Evolutionary conservation across 2,329 filamentous ascomycete species (phyloP).

Genomic region (Botrytis elliptica): DNA sequence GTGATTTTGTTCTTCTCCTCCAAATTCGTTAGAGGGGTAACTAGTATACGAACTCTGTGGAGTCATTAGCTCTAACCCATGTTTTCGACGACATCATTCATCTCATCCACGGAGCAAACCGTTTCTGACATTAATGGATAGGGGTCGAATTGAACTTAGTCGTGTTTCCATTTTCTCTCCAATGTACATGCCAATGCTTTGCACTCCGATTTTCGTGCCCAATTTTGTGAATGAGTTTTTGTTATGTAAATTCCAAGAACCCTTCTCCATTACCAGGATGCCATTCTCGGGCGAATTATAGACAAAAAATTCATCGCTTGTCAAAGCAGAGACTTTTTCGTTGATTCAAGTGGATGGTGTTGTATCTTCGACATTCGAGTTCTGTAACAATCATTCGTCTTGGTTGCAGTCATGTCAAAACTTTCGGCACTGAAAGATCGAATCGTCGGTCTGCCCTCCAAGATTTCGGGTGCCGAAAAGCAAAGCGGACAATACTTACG

Average conservation of each 20-base stretch:
- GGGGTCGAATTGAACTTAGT: not conserved
- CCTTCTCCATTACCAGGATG: not conserved
- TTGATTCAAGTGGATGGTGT: not conserved
- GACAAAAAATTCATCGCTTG: not conserved
- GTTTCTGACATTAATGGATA: not conserved
- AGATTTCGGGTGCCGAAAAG: slow-evolving; percentile 2
- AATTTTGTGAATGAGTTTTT: not conserved
- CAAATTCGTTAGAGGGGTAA: not conserved
- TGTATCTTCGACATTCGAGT: slow-evolving; percentile 3
- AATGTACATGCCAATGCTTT: not conserved
- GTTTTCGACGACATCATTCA: not conserved
- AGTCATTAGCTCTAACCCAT: not conserved
- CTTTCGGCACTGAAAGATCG: slow-evolving; percentile 4
- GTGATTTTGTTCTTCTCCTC: not conserved
- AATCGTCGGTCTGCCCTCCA: slow-evolving; percentile 6
- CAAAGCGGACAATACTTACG: slow-evolving; percentile 14
- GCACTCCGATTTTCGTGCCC: not conserved
- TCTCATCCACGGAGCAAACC: not conserved
- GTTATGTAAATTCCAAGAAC: slow-evolving; percentile 3
- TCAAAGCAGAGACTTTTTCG: not conserved
- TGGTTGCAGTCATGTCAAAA: slow-evolving; percentile 17
- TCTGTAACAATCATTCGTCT: not conserved
- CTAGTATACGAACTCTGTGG: not conserved
- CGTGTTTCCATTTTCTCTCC: not conserved
- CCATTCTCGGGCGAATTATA: not conserved